A percentile compares a stretch with the other conserved stretches of the same genome.
Evolutionary conservation across 2,329 filamentous ascomycete genomes (phyloP).

Genomic region (Penicillium freii): DNA sequence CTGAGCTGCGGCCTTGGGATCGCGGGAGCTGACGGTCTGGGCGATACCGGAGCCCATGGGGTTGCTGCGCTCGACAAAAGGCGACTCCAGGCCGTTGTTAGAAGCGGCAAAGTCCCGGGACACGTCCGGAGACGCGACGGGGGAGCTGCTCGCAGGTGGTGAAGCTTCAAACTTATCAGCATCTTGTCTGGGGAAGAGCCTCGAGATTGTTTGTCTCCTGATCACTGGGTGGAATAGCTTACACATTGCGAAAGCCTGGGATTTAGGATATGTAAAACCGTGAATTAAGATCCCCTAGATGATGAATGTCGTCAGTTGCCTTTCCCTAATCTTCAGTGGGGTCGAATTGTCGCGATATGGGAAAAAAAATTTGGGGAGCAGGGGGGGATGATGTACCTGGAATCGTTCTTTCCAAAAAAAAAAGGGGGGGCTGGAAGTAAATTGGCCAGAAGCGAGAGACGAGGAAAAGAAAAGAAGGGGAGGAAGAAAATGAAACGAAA

Average conservation of each 20-base stretch:
- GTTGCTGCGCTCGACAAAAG: slow-evolving; percentile 59
- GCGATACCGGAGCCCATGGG: slow-evolving; percentile 53
- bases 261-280: slow-evolving; percentile 24
- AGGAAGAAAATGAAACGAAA: slow-evolving; percentile 27
- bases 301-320: slow-evolving; percentile 18
- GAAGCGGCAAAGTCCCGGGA: slow-evolving; percentile 40
- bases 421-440: slow-evolving; percentile 13
- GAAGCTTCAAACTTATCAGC: slow-evolving; percentile 35
- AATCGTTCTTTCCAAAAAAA: slow-evolving; percentile 6
- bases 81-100: slow-evolving; percentile 53
- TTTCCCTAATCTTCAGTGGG: slow-evolving; percentile 9
- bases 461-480: slow-evolving; percentile 16
- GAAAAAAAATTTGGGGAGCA: slow-evolving; percentile 14
- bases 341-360: slow-evolving; percentile 10
- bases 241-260: slow-evolving; percentile 38
- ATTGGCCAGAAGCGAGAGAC: slow-evolving; percentile 23
- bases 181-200: slow-evolving; percentile 13
- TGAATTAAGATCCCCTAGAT: slow-evolving; percentile 31
- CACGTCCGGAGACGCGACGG: slow-evolving; percentile 35
- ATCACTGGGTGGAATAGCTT: slow-evolving; percentile 26
- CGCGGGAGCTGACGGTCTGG: slow-evolving; percentile 64
- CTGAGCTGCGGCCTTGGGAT: slow-evolving; percentile 57
- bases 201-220: background rate
- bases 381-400: slow-evolving; percentile 19
- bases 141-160: slow-evolving; percentile 33